These are phyloP conservation scores for Symmetrospora coprosmae DNA, from an alignment of 768 basidiomycete genomes.

Conservation along the genomic window DNA sequence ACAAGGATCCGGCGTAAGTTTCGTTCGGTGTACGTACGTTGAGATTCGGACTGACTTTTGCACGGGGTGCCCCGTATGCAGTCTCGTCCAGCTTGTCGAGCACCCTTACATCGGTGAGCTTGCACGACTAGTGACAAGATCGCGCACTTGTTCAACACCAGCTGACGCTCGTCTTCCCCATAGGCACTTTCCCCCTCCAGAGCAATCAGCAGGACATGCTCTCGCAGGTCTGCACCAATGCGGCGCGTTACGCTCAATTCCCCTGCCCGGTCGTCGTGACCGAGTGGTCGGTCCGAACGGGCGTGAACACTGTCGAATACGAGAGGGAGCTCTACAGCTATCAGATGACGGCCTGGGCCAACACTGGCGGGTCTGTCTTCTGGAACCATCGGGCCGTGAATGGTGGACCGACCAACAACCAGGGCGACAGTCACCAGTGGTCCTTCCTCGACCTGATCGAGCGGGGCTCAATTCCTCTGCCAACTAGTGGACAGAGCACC, in stretches of 20 bases:
- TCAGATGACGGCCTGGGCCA: neutral
- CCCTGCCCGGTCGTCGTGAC: conserved; percentile 32
- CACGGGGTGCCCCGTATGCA: too few relatives aligned
- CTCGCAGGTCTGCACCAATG: conserved; percentile 30
- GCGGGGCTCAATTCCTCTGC: neutral
- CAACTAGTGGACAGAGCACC: neutral
- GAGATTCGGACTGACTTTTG: neutral
- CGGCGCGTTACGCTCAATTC: conserved; percentile 24
- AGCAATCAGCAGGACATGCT: conserved; percentile 27
- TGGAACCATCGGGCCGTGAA: conserved; percentile 12
- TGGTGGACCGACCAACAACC: conserved; percentile 5
- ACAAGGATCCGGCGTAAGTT: conserved; percentile 4
- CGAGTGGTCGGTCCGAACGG: conserved; percentile 32
- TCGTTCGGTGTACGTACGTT: neutral
- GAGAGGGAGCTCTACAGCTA: conserved; percentile 29
- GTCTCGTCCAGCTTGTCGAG: too few relatives aligned
- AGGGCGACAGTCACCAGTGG: conserved; percentile 11
- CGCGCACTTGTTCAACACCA: conserved; percentile 26
- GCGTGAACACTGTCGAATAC: conserved; percentile 28
- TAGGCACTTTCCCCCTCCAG: conserved; percentile 33
- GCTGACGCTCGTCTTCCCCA: conserved; percentile 19
- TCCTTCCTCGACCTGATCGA: conserved; percentile 10
- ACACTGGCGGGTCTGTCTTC: conserved; percentile 5
- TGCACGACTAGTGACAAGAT: too few relatives aligned
- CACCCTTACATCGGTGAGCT: conserved; percentile 16